phyloP scores from a whole-genome alignment of 768 basidiomycete genomes.

The Pisolithus marmoratus region DNA sequence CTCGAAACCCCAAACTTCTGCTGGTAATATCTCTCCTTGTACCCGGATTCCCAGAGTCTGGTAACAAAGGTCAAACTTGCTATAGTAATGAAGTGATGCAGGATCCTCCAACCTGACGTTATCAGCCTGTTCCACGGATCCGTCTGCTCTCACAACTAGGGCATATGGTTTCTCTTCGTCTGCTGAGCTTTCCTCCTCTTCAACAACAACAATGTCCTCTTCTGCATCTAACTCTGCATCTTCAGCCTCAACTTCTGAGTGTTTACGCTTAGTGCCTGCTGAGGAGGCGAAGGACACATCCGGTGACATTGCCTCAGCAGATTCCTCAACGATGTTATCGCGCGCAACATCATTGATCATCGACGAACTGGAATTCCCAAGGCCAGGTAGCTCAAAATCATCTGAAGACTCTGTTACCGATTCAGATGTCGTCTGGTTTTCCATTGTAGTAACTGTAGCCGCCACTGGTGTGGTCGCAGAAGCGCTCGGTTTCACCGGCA shows the following conservation, averaged over 20 bases:
- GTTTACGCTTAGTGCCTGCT: constrained; percentile 40
- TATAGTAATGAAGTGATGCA: neutral
- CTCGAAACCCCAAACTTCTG: constrained; percentile 83
- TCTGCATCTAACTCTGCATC: constrained; percentile 28
- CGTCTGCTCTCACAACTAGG: constrained; percentile 81
- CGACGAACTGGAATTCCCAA: constrained; percentile 22
- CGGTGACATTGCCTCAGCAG: constrained; percentile 7
- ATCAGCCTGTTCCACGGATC: constrained; percentile 92
- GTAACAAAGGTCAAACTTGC: constrained; percentile 3
- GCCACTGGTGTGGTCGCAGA: constrained; percentile 12
- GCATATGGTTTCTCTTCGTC: constrained; percentile 47
- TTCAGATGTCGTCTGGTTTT: constrained; percentile 31
- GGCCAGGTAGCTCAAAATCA: constrained; percentile 31
- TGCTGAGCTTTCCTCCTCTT: constrained; percentile 38
- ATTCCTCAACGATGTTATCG: constrained; percentile 27
- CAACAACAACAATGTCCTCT: constrained; percentile 17
- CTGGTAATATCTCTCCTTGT: constrained; percentile 89
- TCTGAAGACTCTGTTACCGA: constrained; percentile 23
- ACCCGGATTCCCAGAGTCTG: constrained; percentile 95
- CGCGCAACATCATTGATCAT: constrained; percentile 10
- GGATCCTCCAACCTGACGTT: constrained; percentile 69
- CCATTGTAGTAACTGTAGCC: constrained; percentile 14
- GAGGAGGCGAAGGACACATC: constrained; percentile 18
- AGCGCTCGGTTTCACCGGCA: constrained; percentile 35
- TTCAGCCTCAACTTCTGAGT: constrained; percentile 39